Percentiles rank a stretch among this genome's conserved stretches.
phyloP scores from a whole-genome alignment of 75 land plant species.

The Pinus tabuliformis region DNA sequence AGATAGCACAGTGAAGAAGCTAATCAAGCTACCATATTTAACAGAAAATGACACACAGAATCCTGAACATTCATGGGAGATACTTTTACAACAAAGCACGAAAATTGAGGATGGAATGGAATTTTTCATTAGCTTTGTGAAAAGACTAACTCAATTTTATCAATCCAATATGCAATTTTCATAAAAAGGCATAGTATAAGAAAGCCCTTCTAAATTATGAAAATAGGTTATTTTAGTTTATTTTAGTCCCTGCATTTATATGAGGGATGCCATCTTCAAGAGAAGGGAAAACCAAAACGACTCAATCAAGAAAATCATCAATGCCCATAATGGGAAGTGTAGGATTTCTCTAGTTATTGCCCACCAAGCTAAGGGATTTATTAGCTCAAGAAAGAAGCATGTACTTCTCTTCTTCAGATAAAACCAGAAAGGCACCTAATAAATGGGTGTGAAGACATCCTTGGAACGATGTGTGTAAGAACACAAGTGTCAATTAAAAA shows the following conservation, averaged over 20 bases:
- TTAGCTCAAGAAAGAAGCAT: too few species aligned
- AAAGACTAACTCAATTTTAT: background rate
- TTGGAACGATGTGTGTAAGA: too few species aligned
- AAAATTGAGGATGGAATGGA: background rate
- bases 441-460: too few species aligned
- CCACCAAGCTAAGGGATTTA: too few species aligned
- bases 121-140: background rate
- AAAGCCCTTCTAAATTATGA: background rate
- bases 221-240: background rate
- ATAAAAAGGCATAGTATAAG: background rate
- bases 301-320: too few species aligned
- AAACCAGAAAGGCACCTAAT: too few species aligned
- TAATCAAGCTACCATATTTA: background rate
- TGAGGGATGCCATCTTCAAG: too few species aligned
- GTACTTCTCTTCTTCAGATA: too few species aligned
- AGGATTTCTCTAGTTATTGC: too few species aligned
- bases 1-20: background rate
- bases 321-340: too few species aligned
- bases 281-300: too few species aligned
- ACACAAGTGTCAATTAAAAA: too few species aligned
- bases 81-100: background rate
- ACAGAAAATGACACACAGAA: background rate
- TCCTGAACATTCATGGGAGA: background rate
- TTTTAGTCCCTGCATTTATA: background rate
- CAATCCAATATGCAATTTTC: background rate